These are phyloP conservation scores for Phlebiopsis flavidoalba DNA, from an alignment of 768 basidiomycete species.

Conservation along the genomic window DNA sequence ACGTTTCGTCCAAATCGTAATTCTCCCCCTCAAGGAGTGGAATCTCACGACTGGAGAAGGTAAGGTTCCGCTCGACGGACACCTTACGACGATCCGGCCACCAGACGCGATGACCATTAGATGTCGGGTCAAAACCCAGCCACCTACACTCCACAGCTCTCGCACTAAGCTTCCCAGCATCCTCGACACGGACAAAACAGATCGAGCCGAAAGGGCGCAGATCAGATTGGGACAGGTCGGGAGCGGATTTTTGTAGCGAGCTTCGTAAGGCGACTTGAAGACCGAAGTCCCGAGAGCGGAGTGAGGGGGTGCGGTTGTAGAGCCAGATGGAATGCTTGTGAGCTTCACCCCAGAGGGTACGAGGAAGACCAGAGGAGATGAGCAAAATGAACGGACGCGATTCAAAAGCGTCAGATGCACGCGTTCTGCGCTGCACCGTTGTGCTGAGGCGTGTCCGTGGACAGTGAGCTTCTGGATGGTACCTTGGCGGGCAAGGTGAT, in stretches of 20 bases:
- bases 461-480: too few species aligned
- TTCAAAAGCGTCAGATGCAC: too few species aligned
- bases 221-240: not conserved
- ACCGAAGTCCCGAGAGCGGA: not conserved
- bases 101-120: slow-evolving; percentile 27
- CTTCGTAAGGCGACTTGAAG: not conserved
- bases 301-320: not conserved
- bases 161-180: not conserved
- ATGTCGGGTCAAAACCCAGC: slow-evolving; percentile 30
- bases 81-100: slow-evolving; percentile 24
- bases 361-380: not conserved
- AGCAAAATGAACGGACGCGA: not conserved
- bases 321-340: not conserved
- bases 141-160: slow-evolving; percentile 12
- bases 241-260: not conserved
- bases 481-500: too few species aligned
- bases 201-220: not conserved
- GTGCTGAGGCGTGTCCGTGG: too few species aligned
- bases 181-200: not conserved
- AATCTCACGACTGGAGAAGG: not conserved
- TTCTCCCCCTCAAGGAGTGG: slow-evolving; percentile 4
- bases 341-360: not conserved
- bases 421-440: too few species aligned
- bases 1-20: not conserved
- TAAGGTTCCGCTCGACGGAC: slow-evolving; percentile 16